phyloP scores from a whole-genome alignment of 208 protist species.

The Crithidia bombi region DNA sequence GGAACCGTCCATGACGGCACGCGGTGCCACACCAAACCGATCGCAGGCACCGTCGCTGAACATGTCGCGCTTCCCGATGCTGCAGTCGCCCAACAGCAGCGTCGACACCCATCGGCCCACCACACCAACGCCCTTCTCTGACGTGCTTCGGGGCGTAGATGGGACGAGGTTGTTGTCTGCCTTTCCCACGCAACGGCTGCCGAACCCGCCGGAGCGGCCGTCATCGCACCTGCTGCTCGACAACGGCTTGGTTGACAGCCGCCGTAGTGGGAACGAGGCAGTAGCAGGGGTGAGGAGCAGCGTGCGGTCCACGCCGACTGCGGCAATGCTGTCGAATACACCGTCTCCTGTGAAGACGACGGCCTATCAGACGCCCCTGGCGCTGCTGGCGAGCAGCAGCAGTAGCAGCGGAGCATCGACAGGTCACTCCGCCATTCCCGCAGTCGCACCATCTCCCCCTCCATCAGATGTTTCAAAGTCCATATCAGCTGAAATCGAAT shows the following conservation, averaged over 20 bases:
- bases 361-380: conserved; percentile 18
- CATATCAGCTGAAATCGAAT: too few relatives aligned
- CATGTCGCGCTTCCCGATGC: neutral
- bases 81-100: conserved; percentile 13
- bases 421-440: neutral
- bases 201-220: conserved; percentile 12
- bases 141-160: neutral
- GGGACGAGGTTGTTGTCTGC: neutral
- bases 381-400: conserved; percentile 11
- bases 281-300: neutral
- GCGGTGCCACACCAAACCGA: conserved; percentile 10
- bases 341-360: neutral
- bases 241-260: neutral
- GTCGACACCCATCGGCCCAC: conserved; percentile 10
- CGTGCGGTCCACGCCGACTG: conserved; percentile 4
- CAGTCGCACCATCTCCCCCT: too few relatives aligned
- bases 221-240: neutral
- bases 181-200: conserved; percentile 11
- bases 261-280: neutral
- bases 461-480: too few relatives aligned
- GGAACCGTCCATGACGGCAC: conserved; percentile 19
- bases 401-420: neutral
- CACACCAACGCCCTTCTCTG: conserved; percentile 9
- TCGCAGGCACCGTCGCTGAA: neutral
- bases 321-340: neutral